A percentile compares a stretch with the other conserved stretches of the same genome.
Conservation (phyloP, 306 rosid genomes). For the Vigna nakashimae region DNA sequence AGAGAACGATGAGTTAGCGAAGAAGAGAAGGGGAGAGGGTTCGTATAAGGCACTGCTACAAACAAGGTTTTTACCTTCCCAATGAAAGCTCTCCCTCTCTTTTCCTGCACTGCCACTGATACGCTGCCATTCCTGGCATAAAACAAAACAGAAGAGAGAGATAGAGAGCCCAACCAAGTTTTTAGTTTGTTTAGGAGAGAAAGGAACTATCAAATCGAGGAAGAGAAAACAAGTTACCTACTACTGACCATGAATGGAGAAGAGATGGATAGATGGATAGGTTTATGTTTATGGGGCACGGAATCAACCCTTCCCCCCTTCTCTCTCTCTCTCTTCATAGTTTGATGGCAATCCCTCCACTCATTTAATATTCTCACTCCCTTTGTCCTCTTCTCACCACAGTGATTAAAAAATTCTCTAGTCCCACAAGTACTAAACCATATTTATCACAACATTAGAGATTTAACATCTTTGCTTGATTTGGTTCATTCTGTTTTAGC, state of each 20-base stretch:
- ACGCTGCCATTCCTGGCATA: slow-evolving; percentile 77
- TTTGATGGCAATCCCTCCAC: slow-evolving; percentile 67
- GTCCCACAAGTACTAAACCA: neutral
- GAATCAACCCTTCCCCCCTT: slow-evolving; percentile 49
- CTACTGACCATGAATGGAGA: slow-evolving; percentile 39
- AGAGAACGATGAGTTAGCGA: slow-evolving; percentile 30
- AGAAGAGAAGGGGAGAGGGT: slow-evolving; percentile 36
- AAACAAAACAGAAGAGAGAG: slow-evolving; percentile 48
- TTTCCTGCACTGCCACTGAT: slow-evolving; percentile 78
- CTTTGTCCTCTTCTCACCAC: slow-evolving; percentile 45
- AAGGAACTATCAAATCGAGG: slow-evolving; percentile 90
- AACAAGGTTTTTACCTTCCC: slow-evolving; percentile 87
- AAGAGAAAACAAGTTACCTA: slow-evolving; percentile 61
- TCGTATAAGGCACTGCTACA: slow-evolving; percentile 38
- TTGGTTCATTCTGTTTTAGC: neutral
- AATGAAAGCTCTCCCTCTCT: slow-evolving; percentile 81
- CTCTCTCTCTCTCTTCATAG: slow-evolving; percentile 33
- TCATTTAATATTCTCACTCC: slow-evolving; percentile 65
- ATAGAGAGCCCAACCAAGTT: slow-evolving; percentile 32
- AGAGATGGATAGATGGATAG: neutral
- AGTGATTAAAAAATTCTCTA: slow-evolving; percentile 8
- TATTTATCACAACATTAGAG: neutral
- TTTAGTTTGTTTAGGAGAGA: slow-evolving; percentile 3
- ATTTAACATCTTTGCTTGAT: neutral
- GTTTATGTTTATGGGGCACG: slow-evolving; percentile 52